A percentile compares a stretch with the other conserved stretches of the same genome.
Evolutionary conservation across 2,329 filamentous ascomycete species (phyloP).

Genomic region (Lachnellula hyalina): DNA sequence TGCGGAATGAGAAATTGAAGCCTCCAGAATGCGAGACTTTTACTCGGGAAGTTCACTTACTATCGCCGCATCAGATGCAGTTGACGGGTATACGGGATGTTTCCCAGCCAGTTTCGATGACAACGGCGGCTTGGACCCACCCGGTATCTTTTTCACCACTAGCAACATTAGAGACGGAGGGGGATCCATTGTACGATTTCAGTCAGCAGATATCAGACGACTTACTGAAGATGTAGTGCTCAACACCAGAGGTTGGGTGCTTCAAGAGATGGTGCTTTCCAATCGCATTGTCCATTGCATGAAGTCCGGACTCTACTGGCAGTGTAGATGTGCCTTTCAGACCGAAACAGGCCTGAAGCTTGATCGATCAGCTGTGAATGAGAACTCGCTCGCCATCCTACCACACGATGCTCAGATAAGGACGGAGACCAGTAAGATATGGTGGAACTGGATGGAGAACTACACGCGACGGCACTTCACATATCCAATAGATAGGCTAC

Average conservation of each 20-base stretch:
- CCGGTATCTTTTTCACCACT: background rate
- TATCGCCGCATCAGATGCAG: constrained; percentile 5
- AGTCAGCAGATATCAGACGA: background rate
- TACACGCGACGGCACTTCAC: constrained; percentile 2
- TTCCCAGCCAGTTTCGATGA: background rate
- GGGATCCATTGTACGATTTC: background rate
- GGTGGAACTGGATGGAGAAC: constrained; percentile 5
- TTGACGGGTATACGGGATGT: background rate
- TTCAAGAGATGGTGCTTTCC: constrained; percentile 17
- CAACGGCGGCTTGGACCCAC: background rate
- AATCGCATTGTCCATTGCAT: constrained; percentile 10
- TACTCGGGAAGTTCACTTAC: constrained; percentile 3
- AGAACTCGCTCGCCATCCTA: background rate
- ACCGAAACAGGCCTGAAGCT: background rate
- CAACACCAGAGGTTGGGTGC: constrained; percentile 13
- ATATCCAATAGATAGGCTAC: background rate
- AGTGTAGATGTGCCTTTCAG: constrained; percentile 8
- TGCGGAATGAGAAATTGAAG: constrained; percentile 2
- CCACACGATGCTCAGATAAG: background rate
- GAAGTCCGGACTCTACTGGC: constrained; percentile 9
- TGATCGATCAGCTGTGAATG: background rate
- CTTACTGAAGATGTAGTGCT: background rate
- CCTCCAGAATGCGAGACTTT: constrained; percentile 2
- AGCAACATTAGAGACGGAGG: background rate
- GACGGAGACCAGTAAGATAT: background rate